Evolutionary conservation across 768 basidiomycete genomes (phyloP).

Genomic region (Russula sp.): DNA sequence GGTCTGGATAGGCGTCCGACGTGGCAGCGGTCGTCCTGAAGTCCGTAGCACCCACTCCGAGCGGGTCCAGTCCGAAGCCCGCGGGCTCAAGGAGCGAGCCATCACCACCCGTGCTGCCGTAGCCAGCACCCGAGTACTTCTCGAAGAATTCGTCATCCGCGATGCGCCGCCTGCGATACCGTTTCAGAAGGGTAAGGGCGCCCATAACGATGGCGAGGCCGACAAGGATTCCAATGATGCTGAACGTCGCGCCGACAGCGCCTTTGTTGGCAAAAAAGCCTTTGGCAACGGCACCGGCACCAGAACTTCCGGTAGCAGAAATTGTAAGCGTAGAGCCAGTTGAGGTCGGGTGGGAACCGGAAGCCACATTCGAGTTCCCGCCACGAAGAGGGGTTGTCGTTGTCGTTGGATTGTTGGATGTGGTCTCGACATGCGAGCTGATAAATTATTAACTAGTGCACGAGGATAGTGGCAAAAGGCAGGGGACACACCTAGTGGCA

Average conservation of each 20-base stretch:
- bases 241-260: slow-evolving; percentile 24
- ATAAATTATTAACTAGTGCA: not conserved
- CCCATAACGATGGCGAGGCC: slow-evolving; percentile 1
- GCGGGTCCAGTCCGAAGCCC: slow-evolving; percentile 4
- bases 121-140: slow-evolving; percentile 1
- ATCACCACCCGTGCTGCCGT: no score
- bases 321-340: not conserved
- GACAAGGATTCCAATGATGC: slow-evolving; percentile 20
- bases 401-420: not conserved
- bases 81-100: not conserved
- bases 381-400: not conserved
- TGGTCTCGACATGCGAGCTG: not conserved
- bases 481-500: not conserved
- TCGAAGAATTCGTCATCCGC: slow-evolving; percentile 10
- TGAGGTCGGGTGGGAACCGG: not conserved
- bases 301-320: not conserved
- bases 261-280: slow-evolving; percentile 18
- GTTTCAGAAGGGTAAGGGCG: not conserved
- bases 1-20: slow-evolving; percentile 17
- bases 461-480: not conserved
- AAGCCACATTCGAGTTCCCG: not conserved
- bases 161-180: not conserved
- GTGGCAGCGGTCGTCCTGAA: not conserved
- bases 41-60: slow-evolving; percentile 1
- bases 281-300: not conserved